phyloP scores from a whole-genome alignment of 257 asterid species.

The Haberlea rhodopensis region DNA sequence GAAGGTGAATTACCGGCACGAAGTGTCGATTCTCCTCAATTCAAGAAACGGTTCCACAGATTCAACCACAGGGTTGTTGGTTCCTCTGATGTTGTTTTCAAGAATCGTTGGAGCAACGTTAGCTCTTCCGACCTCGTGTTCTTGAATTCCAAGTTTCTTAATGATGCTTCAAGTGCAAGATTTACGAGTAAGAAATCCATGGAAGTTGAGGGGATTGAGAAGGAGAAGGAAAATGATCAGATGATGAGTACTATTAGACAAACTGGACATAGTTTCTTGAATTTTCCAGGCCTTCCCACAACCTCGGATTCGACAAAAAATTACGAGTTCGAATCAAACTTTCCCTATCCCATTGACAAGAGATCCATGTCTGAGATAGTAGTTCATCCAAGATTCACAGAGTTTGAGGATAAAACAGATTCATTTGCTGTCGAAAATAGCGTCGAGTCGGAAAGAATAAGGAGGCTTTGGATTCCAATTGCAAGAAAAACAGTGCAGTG shows the following conservation, averaged over 20 bases:
- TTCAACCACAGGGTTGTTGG: constrained; percentile 48
- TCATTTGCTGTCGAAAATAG: constrained; percentile 15
- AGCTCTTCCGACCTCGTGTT: constrained; percentile 61
- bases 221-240: not conserved
- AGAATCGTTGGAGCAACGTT: constrained; percentile 64
- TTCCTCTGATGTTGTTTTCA: constrained; percentile 37
- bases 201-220: constrained; percentile 14
- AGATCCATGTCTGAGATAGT: constrained; percentile 74
- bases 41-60: constrained; percentile 28
- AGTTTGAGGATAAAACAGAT: constrained; percentile 23
- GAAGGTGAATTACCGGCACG: constrained; percentile 39
- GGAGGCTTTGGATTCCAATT: constrained; percentile 76
- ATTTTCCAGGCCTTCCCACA: constrained; percentile 3
- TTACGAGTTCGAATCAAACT: constrained; percentile 17
- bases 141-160: constrained; percentile 50
- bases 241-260: constrained; percentile 27
- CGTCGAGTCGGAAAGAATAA: constrained; percentile 45
- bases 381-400: constrained; percentile 55
- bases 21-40: constrained; percentile 17
- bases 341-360: constrained; percentile 30
- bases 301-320: not conserved
- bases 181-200: constrained; percentile 9
- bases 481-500: constrained; percentile 74
- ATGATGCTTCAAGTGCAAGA: constrained; percentile 38
- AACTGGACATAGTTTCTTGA: not conserved